Conservation (phyloP, 306 rosid species). For the Begonia fuchsioides region DNA sequence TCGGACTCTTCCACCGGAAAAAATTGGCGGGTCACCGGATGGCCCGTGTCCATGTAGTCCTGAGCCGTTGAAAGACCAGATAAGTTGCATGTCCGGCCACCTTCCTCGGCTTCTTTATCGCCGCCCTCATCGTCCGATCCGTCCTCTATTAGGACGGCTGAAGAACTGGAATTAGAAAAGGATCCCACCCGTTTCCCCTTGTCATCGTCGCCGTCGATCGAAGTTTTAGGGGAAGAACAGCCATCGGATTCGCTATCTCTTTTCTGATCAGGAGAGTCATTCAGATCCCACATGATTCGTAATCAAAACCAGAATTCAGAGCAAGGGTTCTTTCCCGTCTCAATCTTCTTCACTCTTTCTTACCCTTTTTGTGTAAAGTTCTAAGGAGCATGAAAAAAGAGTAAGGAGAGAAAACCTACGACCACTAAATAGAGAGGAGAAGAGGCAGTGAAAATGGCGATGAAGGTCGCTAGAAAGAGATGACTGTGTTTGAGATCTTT, state of each 20-base stretch:
- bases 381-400: no score
- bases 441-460: not conserved
- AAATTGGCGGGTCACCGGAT: slow-evolving; percentile 59
- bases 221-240: slow-evolving; percentile 49
- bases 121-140: slow-evolving; percentile 65
- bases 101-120: not conserved
- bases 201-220: slow-evolving; percentile 55
- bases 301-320: slow-evolving; percentile 7
- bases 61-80: no score
- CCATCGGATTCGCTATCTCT: slow-evolving; percentile 47
- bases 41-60: slow-evolving; percentile 16
- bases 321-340: slow-evolving; percentile 20
- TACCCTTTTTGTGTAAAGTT: no score
- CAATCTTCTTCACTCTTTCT: not conserved
- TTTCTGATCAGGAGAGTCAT: slow-evolving; percentile 66
- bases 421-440: no score
- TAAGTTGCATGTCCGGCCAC: slow-evolving; percentile 13
- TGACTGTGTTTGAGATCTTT: no score
- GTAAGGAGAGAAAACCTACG: no score
- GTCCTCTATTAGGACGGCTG: slow-evolving; percentile 48
- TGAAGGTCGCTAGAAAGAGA: slow-evolving; percentile 10
- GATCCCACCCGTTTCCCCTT: slow-evolving; percentile 73
- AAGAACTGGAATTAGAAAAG: slow-evolving; percentile 78
- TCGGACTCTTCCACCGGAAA: slow-evolving; percentile 48
- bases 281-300: slow-evolving; percentile 92